phyloP scores from a whole-genome alignment of 345 rosid genomes.

The Atalantia buxifolia region DNA sequence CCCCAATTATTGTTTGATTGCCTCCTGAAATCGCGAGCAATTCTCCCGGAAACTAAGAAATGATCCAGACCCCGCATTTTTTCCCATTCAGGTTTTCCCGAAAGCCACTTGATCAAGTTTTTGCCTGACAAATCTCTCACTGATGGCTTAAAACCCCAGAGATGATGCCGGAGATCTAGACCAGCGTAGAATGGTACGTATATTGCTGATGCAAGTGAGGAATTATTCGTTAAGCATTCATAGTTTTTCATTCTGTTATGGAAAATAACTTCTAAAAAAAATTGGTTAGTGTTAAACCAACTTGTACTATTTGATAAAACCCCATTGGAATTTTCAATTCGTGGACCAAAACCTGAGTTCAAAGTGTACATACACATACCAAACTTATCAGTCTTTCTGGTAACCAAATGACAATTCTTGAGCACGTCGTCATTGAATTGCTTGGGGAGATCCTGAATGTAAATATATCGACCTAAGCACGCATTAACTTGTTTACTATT shows the following conservation, averaged over 20 bases:
- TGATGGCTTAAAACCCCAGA: slow-evolving; percentile 32
- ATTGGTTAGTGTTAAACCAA: slow-evolving; percentile 44
- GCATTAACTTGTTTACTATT: neutral
- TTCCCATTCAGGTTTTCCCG: too few relatives aligned
- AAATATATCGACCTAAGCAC: slow-evolving; percentile 40
- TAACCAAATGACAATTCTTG: slow-evolving; percentile 26
- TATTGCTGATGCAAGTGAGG: slow-evolving; percentile 38
- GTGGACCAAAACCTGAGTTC: slow-evolving; percentile 41
- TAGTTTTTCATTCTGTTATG: slow-evolving; percentile 40
- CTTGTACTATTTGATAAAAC: slow-evolving; percentile 25
- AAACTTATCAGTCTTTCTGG: slow-evolving; percentile 29
- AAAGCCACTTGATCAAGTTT: slow-evolving; percentile 35
- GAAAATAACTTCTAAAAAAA: slow-evolving; percentile 39
- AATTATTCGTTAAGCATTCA: slow-evolving; percentile 39
- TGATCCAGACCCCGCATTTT: slow-evolving; percentile 41
- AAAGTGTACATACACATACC: slow-evolving; percentile 29
- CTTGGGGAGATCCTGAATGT: slow-evolving; percentile 34
- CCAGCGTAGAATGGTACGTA: slow-evolving; percentile 44
- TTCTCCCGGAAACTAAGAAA: slow-evolving; percentile 42
- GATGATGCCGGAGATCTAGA: slow-evolving; percentile 38
- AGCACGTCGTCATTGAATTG: slow-evolving; percentile 38
- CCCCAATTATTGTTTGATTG: slow-evolving; percentile 31
- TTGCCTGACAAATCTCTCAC: slow-evolving; percentile 31
- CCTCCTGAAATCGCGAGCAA: slow-evolving; percentile 39
- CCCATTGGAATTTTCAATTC: slow-evolving; percentile 10